Evolutionary conservation across 2,329 filamentous ascomycete species (phyloP), one percentile per base, ranked within the genome.

Genomic region (Aspergillus sp.): DNA sequence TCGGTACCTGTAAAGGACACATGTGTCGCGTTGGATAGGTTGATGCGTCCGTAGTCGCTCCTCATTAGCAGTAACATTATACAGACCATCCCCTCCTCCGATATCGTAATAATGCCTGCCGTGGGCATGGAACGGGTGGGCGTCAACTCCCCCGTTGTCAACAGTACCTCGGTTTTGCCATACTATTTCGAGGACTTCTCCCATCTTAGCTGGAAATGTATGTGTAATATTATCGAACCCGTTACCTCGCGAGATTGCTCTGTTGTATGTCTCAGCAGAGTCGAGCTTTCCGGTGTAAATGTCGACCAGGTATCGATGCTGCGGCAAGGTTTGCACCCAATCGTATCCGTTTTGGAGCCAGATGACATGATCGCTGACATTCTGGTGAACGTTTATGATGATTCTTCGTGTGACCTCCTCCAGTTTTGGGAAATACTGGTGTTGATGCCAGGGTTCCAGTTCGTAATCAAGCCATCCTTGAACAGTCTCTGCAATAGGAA

Each of bases 1-100:
- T 0, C 65, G 66, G 56, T 85, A 87, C 2, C 79, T 68, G 56
- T 83, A 83, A 3, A 87, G 68, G 56, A 82, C 76, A 1, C 81
- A 83, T 0, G 76, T 79, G 49, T 79, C 76, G 4, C 79, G 65
- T 26, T 61, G 56, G 3, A 76, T 69, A 1, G 77, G 76, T 4
- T 61, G 69, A 41, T 73, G 61, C 26, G 10, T 33, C 44, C 63
- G 57, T 1, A 79, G 61, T 48, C 63, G 71, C 45, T 57, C 58
- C 49, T 79, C 75, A 43, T 79, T 77, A 4, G 60, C 72, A 0
- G 60, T 62, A 3, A 72, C 60, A 52, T 79, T 66, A 61, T 78
- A 80, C 0, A 68, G 67, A 1, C 77, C 78, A 24, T 75, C 69
- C 2, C 78, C 78, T 44, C 67, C 67, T 3, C 78, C 78, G 14